Evolutionary conservation across 78 protist species (phyloP).

Genomic region (Dictyostelium purpureum): DNA sequence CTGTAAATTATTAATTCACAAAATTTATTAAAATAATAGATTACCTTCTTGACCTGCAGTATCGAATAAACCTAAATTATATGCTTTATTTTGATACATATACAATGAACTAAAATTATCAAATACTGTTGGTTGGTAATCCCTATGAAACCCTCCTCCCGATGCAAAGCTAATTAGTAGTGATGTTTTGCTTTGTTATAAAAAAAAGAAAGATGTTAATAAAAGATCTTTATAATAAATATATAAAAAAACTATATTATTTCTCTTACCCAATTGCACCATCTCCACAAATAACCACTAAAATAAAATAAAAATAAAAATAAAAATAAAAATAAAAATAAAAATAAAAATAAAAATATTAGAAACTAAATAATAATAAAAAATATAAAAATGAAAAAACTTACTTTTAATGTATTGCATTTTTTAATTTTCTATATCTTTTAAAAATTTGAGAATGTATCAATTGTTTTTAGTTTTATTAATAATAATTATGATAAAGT

Average conservation of each 20-base stretch:
- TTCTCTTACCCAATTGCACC: slow-evolving; percentile 71
- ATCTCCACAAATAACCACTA: slow-evolving; percentile 1
- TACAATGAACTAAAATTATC: slow-evolving; percentile 93
- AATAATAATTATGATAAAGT: too few relatives aligned
- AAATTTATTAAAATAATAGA: too few relatives aligned
- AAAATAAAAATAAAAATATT: too few relatives aligned
- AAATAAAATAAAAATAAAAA: not conserved
- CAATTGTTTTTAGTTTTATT: too few relatives aligned
- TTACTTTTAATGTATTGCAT: slow-evolving; percentile 11
- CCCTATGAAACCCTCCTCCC: slow-evolving; percentile 71
- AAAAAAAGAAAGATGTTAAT: too few relatives aligned
- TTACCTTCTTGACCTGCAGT: slow-evolving; percentile 73
- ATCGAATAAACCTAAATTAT: slow-evolving; percentile 89
- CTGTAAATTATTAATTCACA: too few relatives aligned
- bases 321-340: too few relatives aligned
- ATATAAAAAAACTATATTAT: too few relatives aligned
- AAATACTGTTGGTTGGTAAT: slow-evolving; percentile 88
- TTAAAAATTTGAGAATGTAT: not conserved
- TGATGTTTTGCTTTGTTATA: slow-evolving; percentile 66
- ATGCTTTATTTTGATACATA: slow-evolving; percentile 89
- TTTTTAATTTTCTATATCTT: not conserved
- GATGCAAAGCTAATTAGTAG: slow-evolving; percentile 37
- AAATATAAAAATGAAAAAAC: not conserved
- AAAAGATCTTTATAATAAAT: too few relatives aligned
- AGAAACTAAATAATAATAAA: too few relatives aligned